A percentile compares a stretch with the other conserved stretches of the same genome.
Evolutionary conservation across 139 green algal species (phyloP).

Genomic region (Eudorina sp.): DNA sequence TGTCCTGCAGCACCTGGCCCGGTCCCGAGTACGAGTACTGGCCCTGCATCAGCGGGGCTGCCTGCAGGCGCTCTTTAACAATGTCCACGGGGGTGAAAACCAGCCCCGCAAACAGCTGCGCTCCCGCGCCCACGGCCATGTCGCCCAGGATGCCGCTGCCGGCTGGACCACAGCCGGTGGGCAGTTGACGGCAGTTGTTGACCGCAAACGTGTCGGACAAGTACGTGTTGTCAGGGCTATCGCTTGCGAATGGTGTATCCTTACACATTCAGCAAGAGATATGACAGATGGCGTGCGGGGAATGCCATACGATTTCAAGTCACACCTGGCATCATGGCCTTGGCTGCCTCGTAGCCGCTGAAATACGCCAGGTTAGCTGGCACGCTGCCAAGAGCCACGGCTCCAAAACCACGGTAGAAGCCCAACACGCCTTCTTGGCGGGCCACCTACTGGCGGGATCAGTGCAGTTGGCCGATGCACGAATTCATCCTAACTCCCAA

Average conservation of each 20-base stretch:
- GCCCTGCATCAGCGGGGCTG: constrained; percentile 60
- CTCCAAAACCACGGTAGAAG: constrained; percentile 83
- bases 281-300: no score
- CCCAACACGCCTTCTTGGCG: constrained; percentile 65
- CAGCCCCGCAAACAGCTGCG: constrained; percentile 83
- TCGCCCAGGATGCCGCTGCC: constrained; percentile 67
- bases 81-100: constrained; percentile 94
- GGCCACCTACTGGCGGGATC: no score
- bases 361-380: constrained; percentile 87
- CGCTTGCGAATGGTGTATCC: no score
- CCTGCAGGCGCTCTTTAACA: constrained; percentile 91
- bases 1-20: constrained; percentile 2
- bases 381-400: constrained; percentile 74
- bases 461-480: no score
- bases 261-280: no score
- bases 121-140: constrained; percentile 74
- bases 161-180: no score
- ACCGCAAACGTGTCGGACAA: no score
- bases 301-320: not conserved
- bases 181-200: no score
- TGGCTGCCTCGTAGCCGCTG: constrained; percentile 76
- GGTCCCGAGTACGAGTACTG: constrained; percentile 40
- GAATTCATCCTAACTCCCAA: no score
- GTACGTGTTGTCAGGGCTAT: no score
- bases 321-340: constrained; percentile 31